Conservation (phyloP, 83 land plant genomes). For the Larix sibirica region DNA sequence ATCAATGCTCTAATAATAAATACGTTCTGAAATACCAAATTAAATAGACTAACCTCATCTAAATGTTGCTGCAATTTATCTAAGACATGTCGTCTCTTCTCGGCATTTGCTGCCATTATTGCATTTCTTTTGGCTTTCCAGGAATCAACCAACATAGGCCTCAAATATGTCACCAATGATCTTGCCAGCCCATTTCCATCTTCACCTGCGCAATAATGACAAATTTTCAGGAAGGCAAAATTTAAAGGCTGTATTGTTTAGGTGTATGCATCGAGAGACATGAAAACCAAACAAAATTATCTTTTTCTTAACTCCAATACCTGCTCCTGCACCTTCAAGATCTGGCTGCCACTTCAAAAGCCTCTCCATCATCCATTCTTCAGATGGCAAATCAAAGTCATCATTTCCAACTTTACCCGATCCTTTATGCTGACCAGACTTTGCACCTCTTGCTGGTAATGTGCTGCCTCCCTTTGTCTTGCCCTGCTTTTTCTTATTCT, state of each 20-base stretch:
- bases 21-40: not conserved
- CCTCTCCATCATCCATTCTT: constrained; percentile 62
- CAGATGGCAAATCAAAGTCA: constrained; percentile 40
- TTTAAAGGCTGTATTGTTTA: not conserved
- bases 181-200: constrained; percentile 38
- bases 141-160: constrained; percentile 56
- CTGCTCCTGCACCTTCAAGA: constrained; percentile 69
- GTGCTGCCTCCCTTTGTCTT: constrained; percentile 44
- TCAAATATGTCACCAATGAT: constrained; percentile 47
- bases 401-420: constrained; percentile 38
- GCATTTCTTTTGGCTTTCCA: constrained; percentile 53
- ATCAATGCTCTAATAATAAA: not conserved
- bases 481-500: constrained; percentile 52
- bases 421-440: constrained; percentile 34
- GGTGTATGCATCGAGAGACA: not conserved
- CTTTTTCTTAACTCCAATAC: constrained; percentile 27
- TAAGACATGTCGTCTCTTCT: constrained; percentile 45
- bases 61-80: constrained; percentile 67
- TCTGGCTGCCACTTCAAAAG: constrained; percentile 54
- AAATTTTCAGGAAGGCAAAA: not conserved
- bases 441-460: constrained; percentile 28
- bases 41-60: constrained; percentile 55
- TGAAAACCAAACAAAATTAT: constrained; percentile 1
- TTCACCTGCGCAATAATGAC: constrained; percentile 32
- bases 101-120: constrained; percentile 49